Conservation (phyloP, 129 eudicot genomes). For the Escallonia rubra region DNA sequence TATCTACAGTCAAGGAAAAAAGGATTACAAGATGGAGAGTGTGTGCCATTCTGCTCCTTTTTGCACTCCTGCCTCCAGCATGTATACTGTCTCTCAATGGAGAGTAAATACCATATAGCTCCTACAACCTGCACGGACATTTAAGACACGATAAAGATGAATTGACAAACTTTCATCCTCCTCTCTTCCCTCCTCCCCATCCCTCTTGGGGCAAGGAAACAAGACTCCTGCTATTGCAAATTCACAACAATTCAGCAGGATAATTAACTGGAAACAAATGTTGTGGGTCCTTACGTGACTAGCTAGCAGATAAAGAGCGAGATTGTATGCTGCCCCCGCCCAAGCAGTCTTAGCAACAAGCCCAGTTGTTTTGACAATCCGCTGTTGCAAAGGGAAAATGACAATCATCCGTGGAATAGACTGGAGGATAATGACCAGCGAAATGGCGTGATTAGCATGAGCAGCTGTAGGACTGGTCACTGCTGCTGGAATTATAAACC, state of each 20-base stretch:
- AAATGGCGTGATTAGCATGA: conserved; percentile 53
- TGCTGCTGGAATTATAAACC: conserved; percentile 59
- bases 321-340: conserved; percentile 88
- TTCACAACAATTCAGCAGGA: background rate
- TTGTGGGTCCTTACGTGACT: conserved; percentile 68
- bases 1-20: conserved; percentile 45
- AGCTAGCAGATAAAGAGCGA: conserved; percentile 70
- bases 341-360: conserved; percentile 74
- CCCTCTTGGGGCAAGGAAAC: no score
- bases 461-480: conserved; percentile 29
- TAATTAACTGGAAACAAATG: background rate
- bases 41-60: conserved; percentile 26
- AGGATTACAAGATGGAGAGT: conserved; percentile 34
- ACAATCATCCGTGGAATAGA: conserved; percentile 70
- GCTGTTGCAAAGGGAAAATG: conserved; percentile 68
- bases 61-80: conserved; percentile 71
- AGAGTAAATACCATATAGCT: conserved; percentile 66
- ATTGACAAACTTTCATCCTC: background rate
- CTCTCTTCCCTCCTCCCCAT: no score
- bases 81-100: conserved; percentile 54
- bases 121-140: conserved; percentile 72
- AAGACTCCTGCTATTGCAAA: no score
- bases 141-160: conserved; percentile 7
- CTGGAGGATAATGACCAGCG: conserved; percentile 70
- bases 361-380: conserved; percentile 70